Conservation (phyloP, 257 asterid genomes). For the Petunia axillaris region DNA sequence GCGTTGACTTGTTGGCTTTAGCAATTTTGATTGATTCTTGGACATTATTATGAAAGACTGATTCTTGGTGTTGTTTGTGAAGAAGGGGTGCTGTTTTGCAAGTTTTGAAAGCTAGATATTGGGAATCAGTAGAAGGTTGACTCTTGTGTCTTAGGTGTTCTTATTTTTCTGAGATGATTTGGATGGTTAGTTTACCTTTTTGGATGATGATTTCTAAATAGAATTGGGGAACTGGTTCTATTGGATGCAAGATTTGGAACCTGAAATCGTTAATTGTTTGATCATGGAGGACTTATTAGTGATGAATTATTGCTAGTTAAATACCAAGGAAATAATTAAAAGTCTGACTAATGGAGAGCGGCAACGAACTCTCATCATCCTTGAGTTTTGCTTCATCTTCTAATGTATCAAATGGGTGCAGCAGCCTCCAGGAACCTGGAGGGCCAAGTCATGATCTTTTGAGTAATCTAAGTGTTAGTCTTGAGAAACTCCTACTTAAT, state of each 20-base stretch:
- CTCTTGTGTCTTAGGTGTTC: slow-evolving; percentile 23
- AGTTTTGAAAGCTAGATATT: neutral
- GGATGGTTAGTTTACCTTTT: neutral
- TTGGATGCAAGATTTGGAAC: neutral
- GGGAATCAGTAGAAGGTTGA: slow-evolving; percentile 8
- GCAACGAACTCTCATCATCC: slow-evolving; percentile 58
- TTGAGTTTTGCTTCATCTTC: slow-evolving; percentile 67
- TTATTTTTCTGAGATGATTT: neutral
- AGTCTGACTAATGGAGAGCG: slow-evolving; percentile 57
- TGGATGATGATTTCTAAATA: neutral
- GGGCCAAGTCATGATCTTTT: slow-evolving; percentile 57
- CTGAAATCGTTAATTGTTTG: neutral
- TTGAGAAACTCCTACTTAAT: slow-evolving; percentile 62
- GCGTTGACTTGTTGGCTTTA: neutral
- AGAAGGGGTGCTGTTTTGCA: neutral
- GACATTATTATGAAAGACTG: neutral
- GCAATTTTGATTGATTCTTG: neutral
- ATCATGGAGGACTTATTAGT: neutral
- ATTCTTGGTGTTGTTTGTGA: slow-evolving; percentile 11
- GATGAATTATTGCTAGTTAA: slow-evolving; percentile 16
- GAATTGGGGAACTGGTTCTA: neutral
- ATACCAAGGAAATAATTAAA: neutral
- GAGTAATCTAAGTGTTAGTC: slow-evolving; percentile 55
- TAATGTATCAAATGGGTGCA: slow-evolving; percentile 59
- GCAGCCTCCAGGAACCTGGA: slow-evolving; percentile 45